Evolutionary conservation across 768 basidiomycete species (phyloP), one percentile per base, ranked within the genome.

Genomic region (Bullera alba): DNA sequence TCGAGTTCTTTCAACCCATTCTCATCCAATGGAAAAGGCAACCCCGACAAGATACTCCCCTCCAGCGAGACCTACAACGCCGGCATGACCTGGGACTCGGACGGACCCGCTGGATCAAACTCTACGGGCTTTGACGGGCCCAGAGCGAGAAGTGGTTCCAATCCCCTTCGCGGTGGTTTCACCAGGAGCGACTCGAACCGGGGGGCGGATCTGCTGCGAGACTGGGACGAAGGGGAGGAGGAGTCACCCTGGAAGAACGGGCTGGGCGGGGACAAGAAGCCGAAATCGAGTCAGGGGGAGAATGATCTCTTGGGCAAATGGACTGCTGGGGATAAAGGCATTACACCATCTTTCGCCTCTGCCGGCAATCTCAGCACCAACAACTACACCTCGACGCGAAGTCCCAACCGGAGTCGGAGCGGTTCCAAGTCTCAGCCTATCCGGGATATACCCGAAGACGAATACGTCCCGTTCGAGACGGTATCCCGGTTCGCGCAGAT

Each of bases 1-100:
- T 34, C 50, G 12, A 53, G 42, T 5, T 51, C 54, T 14, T 64
- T 67, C 51, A 64, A 60, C 35, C 62, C 62, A 15, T 67, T 67
- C 47, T 22, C n/a, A n/a, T n/a, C 21, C 10, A 43, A 42, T 5
- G 43, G 46, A 2, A 48, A 54, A 22, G 30, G 48, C 4, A 48
- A 42, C 3, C 41, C 51, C 23, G 46, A 46, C 12, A 39, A 19
- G 16, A 35, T 48, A 3, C 36, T 54, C 15, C 27, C 54, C 0
- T 50, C 50, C 6, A 55, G 52, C 23, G 65, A 67, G 46, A 50
- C 36, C 6, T 67, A 67, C 46, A 64, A 64, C 41, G 56, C 62
- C 6, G 60, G 60, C 14, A 34, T 63, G 27, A 67, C 61, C 16
- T 63, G 57, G 57, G 65, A 67, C 26, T 60, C 61, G 17, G 21